These are phyloP conservation scores for Plasmodium ovale DNA, from an alignment of 169 alveolate species.

Conservation along the genomic window DNA sequence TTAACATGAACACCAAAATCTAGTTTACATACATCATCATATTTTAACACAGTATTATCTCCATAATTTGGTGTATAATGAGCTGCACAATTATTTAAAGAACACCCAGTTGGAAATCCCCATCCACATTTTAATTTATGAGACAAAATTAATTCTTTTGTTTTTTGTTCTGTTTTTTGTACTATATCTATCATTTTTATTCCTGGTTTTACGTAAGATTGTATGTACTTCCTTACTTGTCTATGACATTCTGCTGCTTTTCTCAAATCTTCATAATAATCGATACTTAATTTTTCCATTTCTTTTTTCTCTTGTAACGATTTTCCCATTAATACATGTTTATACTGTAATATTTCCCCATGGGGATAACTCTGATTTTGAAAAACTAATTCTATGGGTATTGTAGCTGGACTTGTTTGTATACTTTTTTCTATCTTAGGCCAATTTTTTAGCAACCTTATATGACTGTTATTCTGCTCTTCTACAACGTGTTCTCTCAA, in stretches of 20 bases:
- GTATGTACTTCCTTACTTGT: constrained; percentile 97
- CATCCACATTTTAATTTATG: constrained; percentile 98
- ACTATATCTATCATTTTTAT: constrained; percentile 95
- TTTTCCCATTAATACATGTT: constrained; percentile 44
- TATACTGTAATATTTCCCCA: constrained; percentile 76
- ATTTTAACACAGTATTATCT: constrained; percentile 87
- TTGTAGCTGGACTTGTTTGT: constrained; percentile 88
- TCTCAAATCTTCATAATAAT: constrained; percentile 93
- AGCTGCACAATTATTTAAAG: constrained; percentile 98
- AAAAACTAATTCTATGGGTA: constrained; percentile 82
- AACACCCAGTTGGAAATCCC: constrained; percentile 99
- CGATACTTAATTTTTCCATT: constrained; percentile 90
- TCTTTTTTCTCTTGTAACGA: constrained; percentile 92
- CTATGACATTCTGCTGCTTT: constrained; percentile 99
- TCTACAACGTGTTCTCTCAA: constrained; percentile 65
- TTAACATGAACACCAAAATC: constrained; percentile 99
- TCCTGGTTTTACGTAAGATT: constrained; percentile 94
- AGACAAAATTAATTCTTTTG: constrained; percentile 95
- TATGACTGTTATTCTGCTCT: constrained; percentile 82
- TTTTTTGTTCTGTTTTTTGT: constrained; percentile 95
- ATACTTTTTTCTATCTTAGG: constrained; percentile 75
- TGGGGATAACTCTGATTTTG: constrained; percentile 76
- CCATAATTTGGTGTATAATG: constrained; percentile 99
- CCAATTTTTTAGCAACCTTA: constrained; percentile 85
- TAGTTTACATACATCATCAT: constrained; percentile 95